Evolutionary conservation across 164 flowering plant genomes (phyloP), one percentile per base, ranked within the genome.

Genomic region (Berberis thunbergii): DNA sequence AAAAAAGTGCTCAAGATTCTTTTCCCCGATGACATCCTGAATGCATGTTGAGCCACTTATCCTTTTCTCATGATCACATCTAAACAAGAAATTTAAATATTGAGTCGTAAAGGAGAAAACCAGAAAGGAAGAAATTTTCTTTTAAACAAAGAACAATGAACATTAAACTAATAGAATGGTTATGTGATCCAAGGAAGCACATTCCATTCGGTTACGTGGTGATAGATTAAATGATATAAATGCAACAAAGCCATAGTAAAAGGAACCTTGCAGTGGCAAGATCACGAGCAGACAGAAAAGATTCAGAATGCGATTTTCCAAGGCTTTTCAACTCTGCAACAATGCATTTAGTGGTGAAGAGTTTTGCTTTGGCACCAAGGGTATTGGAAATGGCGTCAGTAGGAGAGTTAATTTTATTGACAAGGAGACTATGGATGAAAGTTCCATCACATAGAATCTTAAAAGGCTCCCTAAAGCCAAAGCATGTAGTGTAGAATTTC

Each of bases 361-460:
- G 80, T 71, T 84, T 91, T 64, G 82, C 79, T 11, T 79, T 59
- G 39, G 75, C 84, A 1, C 82, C 83, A 13, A 94, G 85, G 41
- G 74, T 56, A 45, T 70, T 78, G 0, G 86, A 64, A 45, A 86
- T 54, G 7, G 83, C 86, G 3, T 76, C 69, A 66, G 78, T 79
- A 7, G 81, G 77, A 0, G 87, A 80, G 1, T 64, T 48, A 6
- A 82, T 76, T 7, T 63, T 41, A 65, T 87, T 77, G 39, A 44
- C 60, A 3, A 81, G 59, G 50, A 87, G 81, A 68, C 86, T 89
- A 61, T 86, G 85, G 41, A 94, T 62, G 68, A 93, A 87, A 3
- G 96, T 94, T 4, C 97, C 98, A 58, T 91, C 98, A 64, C 92
- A 88, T 0, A 91, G 78, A 8, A 91, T 72, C 77, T 87, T 87